These are phyloP conservation scores for Pseudotulostoma volvatum DNA, from an alignment of 495 filamentous ascomycete genomes.

Conservation along the genomic window DNA sequence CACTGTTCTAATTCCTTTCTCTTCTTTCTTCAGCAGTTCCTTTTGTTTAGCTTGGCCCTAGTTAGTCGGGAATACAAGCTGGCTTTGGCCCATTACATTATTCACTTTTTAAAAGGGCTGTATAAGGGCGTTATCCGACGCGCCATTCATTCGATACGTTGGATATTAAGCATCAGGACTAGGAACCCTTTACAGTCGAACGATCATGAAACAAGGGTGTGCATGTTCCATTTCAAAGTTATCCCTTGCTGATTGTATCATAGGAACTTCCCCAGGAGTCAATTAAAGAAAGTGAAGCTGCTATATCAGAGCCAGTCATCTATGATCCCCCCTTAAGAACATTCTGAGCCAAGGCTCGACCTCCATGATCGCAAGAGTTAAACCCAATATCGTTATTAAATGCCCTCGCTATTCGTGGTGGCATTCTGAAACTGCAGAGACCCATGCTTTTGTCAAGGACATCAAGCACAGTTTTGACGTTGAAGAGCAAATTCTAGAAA, in stretches of 20 bases:
- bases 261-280: background rate
- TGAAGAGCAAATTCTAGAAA: constrained; percentile 7
- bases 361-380: constrained; percentile 2
- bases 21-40: too few species aligned
- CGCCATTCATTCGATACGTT: background rate
- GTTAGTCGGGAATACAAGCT: too few species aligned
- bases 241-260: background rate
- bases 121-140: background rate
- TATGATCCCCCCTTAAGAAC: background rate
- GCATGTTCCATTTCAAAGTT: background rate
- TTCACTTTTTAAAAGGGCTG: too few species aligned
- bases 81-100: too few species aligned
- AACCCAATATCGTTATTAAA: constrained; percentile 6
- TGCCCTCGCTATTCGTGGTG: constrained; percentile 7
- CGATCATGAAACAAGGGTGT: constrained; percentile 1
- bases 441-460: constrained; percentile 2
- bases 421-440: constrained; percentile 1
- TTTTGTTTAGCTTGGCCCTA: too few species aligned
- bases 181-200: background rate
- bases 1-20: too few species aligned
- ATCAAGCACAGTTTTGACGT: constrained; percentile 8
- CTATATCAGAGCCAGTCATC: background rate
- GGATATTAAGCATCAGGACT: background rate
- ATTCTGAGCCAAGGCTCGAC: constrained; percentile 1
- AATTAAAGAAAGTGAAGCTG: background rate